Evolutionary conservation across 441 rosid genomes (phyloP), one percentile per base, ranked within the genome.

Genomic region (Euphorbia schlechtendalii): DNA sequence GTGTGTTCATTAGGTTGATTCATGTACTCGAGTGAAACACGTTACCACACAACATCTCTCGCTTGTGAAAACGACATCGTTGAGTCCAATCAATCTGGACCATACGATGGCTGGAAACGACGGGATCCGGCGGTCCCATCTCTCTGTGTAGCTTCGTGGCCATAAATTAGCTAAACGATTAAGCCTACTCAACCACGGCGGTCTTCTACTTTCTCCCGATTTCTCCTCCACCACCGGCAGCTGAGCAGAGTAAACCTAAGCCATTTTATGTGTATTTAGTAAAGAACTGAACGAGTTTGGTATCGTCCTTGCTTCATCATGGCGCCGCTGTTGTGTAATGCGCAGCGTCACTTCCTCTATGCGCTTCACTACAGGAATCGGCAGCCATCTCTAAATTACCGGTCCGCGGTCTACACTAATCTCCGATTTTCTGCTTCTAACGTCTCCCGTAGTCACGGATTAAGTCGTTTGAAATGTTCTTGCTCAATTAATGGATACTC

Each of bases 401-500:
- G 76, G 55, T 70, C 74, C 57, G 25, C 67, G 21, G 8, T 30
- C 18, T 57, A 58, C 34, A 28, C 74, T 4, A 53, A 60, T 30
- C 68, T 61, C 40, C 69, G 68, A 52, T 70, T 61, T 17, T 61
- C 73, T 2, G 53, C 67, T 25, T 52, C 70, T 7, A 59, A 71
- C 48, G 65, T 60, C 30, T 72, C 71, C 46, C 27, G 66, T 45
- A 60, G 15, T 59, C 36, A 13, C 21, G 59, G 64, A 24, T 51
- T 59, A 27, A 75, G 65, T 72, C 71, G 74, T 63, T 57, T 74
- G 34, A 79, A 72, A 4, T 57, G 63, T 12, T 64, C 48, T 55
- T 77, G 81, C 24, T 81, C 86, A 27, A 69, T 85, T 21, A 90
- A 88, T 41, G 97, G 93, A 72, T 80, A 82, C 63, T 73, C 82